Evolutionary conservation across 106 monocot species (phyloP).

Genomic region (Acorus gramineus): DNA sequence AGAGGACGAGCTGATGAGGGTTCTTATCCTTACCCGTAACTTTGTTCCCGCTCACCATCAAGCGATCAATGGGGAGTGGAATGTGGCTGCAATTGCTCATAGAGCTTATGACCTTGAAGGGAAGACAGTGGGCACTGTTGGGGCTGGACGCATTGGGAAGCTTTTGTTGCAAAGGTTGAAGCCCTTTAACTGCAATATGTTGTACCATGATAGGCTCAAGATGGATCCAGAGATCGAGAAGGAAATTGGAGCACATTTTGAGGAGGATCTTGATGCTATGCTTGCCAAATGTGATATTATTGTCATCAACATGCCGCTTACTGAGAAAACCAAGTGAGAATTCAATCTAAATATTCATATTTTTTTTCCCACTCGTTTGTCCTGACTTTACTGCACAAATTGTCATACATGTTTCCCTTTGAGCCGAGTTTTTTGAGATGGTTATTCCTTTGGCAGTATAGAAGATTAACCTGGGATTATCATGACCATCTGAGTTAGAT

Average conservation of each 20-base stretch:
- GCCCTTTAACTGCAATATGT: conserved; percentile 86
- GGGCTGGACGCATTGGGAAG: conserved; percentile 84
- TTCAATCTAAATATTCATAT: background rate
- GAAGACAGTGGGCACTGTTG: conserved; percentile 89
- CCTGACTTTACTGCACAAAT: no score
- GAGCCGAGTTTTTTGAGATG: no score
- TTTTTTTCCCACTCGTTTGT: no score
- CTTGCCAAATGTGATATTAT: conserved; percentile 86
- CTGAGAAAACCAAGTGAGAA: conserved; percentile 77
- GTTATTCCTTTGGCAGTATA: background rate
- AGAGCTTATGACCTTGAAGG: conserved; percentile 92
- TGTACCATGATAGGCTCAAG: conserved; percentile 75
- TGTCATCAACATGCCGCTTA: conserved; percentile 80
- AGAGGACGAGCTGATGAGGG: conserved; percentile 92
- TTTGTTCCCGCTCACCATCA: conserved; percentile 87
- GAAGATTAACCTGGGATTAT: background rate
- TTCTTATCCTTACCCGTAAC: conserved; percentile 79
- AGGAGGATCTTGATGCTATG: conserved; percentile 91
- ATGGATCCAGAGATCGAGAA: conserved; percentile 68
- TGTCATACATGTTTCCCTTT: no score
- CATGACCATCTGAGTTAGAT: no score
- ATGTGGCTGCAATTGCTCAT: conserved; percentile 79
- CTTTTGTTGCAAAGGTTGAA: conserved; percentile 76
- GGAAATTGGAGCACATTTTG: conserved; percentile 74
- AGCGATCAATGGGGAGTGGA: conserved; percentile 80